A percentile compares a stretch with the other conserved stretches of the same genome.
phyloP scores from a whole-genome alignment of 2,329 filamentous ascomycete species.

The Mariannaea sp. region DNA sequence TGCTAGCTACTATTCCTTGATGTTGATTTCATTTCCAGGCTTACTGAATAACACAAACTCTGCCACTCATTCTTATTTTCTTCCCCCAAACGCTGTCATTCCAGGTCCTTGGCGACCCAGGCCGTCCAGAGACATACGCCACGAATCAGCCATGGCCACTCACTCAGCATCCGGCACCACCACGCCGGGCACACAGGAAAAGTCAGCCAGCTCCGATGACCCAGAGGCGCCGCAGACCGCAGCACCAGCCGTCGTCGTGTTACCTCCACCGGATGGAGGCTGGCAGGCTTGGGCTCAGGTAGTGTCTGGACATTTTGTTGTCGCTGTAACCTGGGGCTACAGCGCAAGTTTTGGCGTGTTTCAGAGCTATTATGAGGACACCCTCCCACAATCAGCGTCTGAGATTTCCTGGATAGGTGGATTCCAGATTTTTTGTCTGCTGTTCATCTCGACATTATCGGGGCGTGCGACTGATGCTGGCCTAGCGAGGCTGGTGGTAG shows the following conservation, averaged over 20 bases:
- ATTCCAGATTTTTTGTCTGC: constrained; percentile 51
- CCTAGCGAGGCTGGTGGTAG: constrained; percentile 43
- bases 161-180: neutral
- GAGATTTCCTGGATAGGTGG: constrained; percentile 47
- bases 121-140: neutral
- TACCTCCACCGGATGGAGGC: constrained; percentile 4
- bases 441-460: constrained; percentile 48
- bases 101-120: neutral
- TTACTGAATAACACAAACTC: neutral
- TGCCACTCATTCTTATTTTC: neutral
- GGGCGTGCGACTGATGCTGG: constrained; percentile 52
- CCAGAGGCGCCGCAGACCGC: neutral
- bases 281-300: neutral
- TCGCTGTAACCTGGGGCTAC: constrained; percentile 7
- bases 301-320: neutral
- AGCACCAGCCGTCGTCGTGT: constrained; percentile 7
- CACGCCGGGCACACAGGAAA: neutral
- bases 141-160: neutral
- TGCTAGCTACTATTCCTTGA: neutral
- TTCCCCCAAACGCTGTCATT: neutral
- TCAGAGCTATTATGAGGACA: constrained; percentile 46
- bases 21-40: neutral
- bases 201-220: neutral
- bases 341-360: constrained; percentile 63
- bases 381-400: constrained; percentile 28